Evolutionary conservation across 2,329 filamentous ascomycete genomes (phyloP), one percentile per base, ranked within the genome.

Genomic region (Setomelanomma holmii): DNA sequence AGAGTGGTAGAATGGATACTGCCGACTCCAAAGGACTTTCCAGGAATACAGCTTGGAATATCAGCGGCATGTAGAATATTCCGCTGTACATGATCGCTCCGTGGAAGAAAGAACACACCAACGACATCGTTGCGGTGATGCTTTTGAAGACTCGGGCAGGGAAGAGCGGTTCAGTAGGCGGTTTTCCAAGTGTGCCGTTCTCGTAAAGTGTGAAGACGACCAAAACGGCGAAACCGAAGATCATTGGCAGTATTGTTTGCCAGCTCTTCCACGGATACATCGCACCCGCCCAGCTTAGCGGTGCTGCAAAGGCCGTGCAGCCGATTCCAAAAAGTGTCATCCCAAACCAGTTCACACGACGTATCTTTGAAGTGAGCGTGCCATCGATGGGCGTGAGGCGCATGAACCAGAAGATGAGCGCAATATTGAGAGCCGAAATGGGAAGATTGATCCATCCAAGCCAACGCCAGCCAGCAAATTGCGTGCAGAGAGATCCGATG

Each of bases 201-300:
- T 30, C 27, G 27, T 30, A 30, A 14, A 30, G 27, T 30, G 27
- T 85, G 85, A 19, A 67, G 68, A 2, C 66, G 78, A 80, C 58
- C 1, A 89, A 66, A 0, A 82, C 78, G 1, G 73, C 65, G 1
- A 74, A 60, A 1, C 86, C 86, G 5, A 88, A 20, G 3, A 84
- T 63, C 8, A 90, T 71, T 0, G 86, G 86, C 0, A 86, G 77
- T 1, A 89, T 71, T 0, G 84, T 86, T 2, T 79, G 78, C 78
- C 82, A 87, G 1, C 80, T 84, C 27, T 70, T 63, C 87, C 82
- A 84, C 0, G 80, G 73, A 46, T 78, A 80, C 1, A 75, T 71
- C 10, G 71, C 72, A n/a, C 79, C 80, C 3, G 80, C 81, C 56
- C 82, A 82, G 49, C 80, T 74, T 2, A 83, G 64, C 0, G 80